Base-by-base conservation (phyloP, 2,329 filamentous ascomycete genomes). In the Pseudogymnoascus sp. region DNA sequence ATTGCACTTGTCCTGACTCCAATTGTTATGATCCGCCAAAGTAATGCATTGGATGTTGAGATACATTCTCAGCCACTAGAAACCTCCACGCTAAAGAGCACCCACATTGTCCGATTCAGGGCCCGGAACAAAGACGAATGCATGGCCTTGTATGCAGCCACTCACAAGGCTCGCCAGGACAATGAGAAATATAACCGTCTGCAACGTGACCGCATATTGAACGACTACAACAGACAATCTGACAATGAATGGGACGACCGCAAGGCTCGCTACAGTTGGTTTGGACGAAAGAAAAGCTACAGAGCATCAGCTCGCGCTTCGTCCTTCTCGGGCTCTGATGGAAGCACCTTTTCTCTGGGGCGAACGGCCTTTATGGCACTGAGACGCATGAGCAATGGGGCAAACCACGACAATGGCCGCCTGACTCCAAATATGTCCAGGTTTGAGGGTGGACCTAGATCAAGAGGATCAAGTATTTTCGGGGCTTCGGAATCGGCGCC, bases 31-130 rank as follows among this genome's bases (percentile, higher is more conserved):
- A 87, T 97, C 65, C 86, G 93, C 66, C 89, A 93, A 71, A 95
- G 93, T 70, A 99, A 92, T 21, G 90, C 90, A 3, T 84, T 99
- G 33, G 95, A 99, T 73, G 90, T 99, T 62, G 95, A 96, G 68
- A 91, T 99, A 67, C 89, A 92, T 60, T 97, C 93, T 6, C 91
- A 91, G 1, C 89, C 93, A 26, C 89, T 89, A 6, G 73, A 81
- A 35, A 85, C 89, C 66, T 92, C 89, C 4, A 84, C 85, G 69
- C 82, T 96, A 63, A 83, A 81, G 64, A 83, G 77, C 72, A 83
- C 88, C 60, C 88, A 87, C 13, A 82, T 82, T 33, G 81, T 96
- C 77, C 93, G 96, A 80, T 95, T 97, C 82, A 88, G 95, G 44
- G 91, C 91, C 59, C 81, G 88, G 44, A 90, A 84, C 56, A 82